A percentile compares a stretch with the other conserved stretches of the same genome.
These are phyloP conservation scores for Mycena chlorophos DNA, from an alignment of 768 basidiomycete species.

Conservation along the genomic window DNA sequence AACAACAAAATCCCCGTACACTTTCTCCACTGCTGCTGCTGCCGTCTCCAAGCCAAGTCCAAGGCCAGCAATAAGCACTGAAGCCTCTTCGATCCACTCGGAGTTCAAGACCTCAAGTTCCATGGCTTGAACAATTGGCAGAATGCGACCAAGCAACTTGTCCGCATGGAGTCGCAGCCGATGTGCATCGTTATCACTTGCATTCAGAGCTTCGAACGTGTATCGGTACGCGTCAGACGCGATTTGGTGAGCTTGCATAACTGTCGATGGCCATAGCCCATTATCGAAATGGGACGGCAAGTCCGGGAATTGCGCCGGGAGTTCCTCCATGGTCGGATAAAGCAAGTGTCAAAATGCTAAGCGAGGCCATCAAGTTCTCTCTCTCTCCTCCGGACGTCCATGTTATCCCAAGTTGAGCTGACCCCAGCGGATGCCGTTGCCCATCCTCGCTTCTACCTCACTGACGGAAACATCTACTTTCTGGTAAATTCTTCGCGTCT, in stretches of 20 bases:
- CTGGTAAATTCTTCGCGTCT: background rate
- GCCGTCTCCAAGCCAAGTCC: background rate
- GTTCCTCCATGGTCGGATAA: background rate
- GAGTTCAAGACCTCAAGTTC: background rate
- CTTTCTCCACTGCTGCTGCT: background rate
- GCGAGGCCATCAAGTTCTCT: background rate
- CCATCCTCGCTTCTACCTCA: background rate
- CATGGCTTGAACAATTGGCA: constrained; percentile 2
- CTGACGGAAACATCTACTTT: background rate
- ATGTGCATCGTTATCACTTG: constrained; percentile 3
- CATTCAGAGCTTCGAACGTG: constrained; percentile 1
- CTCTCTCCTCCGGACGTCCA: too few relatives aligned
- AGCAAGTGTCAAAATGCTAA: background rate
- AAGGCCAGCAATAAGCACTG: background rate
- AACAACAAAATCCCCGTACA: too few relatives aligned
- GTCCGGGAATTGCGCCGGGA: background rate
- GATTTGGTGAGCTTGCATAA: background rate
- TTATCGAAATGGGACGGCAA: constrained; percentile 10
- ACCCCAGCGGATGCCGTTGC: background rate
- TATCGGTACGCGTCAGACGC: background rate
- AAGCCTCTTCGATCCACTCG: background rate
- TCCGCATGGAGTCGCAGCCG: constrained; percentile 5
- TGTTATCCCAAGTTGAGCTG: background rate
- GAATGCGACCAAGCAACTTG: constrained; percentile 1
- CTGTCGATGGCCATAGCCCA: constrained; percentile 1